phyloP scores from a whole-genome alignment of 2,329 filamentous ascomycete species.

The Rhexocercosporidium sp. region DNA sequence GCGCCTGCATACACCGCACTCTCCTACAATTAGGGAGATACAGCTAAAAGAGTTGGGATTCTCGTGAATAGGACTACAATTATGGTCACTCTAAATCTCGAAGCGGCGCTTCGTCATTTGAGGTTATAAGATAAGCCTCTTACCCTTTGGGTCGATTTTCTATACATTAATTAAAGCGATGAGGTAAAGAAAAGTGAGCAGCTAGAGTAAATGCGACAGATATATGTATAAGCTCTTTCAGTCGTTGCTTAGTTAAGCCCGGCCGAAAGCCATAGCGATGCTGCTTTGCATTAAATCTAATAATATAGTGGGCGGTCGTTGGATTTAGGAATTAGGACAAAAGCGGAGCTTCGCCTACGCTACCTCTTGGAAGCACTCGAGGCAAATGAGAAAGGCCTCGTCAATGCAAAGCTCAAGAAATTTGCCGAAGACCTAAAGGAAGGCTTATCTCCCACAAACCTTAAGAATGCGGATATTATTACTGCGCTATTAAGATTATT shows the following conservation, averaged over 20 bases:
- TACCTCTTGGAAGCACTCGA: conserved; percentile 19
- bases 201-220: conserved; percentile 37
- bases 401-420: conserved; percentile 15
- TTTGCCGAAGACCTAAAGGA: conserved; percentile 17
- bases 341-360: conserved; percentile 4
- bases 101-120: conserved; percentile 26
- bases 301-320: conserved; percentile 18
- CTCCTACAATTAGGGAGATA: conserved; percentile 17
- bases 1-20: conserved; percentile 14
- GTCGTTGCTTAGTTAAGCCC: conserved; percentile 41
- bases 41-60: not conserved
- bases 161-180: conserved; percentile 40
- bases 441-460: conserved; percentile 21
- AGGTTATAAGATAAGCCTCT: conserved; percentile 12
- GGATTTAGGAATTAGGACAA: conserved; percentile 18
- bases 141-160: conserved; percentile 40
- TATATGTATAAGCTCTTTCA: conserved; percentile 35
- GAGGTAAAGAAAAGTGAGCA: conserved; percentile 34
- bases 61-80: conserved; percentile 14
- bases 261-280: conserved; percentile 15
- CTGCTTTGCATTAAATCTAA: conserved; percentile 23
- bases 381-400: not conserved
- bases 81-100: conserved; percentile 22
- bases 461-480: conserved; percentile 16
- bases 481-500: conserved; percentile 14